Percentiles rank a stretch among this genome's conserved stretches.
phyloP scores from a whole-genome alignment of 148 eudicot genomes.

The Amaranthus palmeri region DNA sequence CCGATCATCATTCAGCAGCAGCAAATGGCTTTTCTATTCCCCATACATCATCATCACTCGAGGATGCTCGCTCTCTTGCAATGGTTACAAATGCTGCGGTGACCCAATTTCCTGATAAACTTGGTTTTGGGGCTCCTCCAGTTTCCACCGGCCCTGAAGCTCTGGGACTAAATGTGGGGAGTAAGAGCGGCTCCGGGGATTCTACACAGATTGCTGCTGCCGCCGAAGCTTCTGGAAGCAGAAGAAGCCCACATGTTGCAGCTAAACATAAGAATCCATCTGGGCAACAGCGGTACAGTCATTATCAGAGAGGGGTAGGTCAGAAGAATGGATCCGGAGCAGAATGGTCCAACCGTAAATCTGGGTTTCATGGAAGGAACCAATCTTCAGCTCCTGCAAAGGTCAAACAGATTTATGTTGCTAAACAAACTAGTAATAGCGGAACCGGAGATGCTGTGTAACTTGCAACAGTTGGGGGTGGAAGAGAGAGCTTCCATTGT shows the following conservation, averaged over 20 bases:
- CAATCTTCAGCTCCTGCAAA: constrained; percentile 50
- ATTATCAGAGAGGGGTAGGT: constrained; percentile 54
- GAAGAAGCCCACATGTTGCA: constrained; percentile 26
- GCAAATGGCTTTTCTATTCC: constrained; percentile 49
- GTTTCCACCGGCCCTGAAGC: constrained; percentile 22
- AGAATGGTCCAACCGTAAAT: constrained; percentile 69
- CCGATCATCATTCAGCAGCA: constrained; percentile 38
- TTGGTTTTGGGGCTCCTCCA: constrained; percentile 42
- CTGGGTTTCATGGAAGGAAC: constrained; percentile 76
- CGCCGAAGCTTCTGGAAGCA: constrained; percentile 31
- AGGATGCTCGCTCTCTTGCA: constrained; percentile 31
- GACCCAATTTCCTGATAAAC: constrained; percentile 40
- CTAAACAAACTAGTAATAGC: constrained; percentile 54
- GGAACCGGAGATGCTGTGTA: constrained; percentile 39
- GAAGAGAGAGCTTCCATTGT: neutral
- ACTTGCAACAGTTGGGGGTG: constrained; percentile 1
- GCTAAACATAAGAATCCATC: constrained; percentile 43
- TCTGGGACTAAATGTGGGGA: constrained; percentile 25
- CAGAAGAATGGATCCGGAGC: constrained; percentile 48
- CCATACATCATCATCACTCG: constrained; percentile 42
- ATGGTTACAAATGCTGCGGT: constrained; percentile 29
- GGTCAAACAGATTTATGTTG: constrained; percentile 85
- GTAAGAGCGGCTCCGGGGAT: constrained; percentile 32
- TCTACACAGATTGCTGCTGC: constrained; percentile 24
- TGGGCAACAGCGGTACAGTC: constrained; percentile 38